phyloP scores from a whole-genome alignment of 208 protist species.

The Crithidia acanthocephali region DNA sequence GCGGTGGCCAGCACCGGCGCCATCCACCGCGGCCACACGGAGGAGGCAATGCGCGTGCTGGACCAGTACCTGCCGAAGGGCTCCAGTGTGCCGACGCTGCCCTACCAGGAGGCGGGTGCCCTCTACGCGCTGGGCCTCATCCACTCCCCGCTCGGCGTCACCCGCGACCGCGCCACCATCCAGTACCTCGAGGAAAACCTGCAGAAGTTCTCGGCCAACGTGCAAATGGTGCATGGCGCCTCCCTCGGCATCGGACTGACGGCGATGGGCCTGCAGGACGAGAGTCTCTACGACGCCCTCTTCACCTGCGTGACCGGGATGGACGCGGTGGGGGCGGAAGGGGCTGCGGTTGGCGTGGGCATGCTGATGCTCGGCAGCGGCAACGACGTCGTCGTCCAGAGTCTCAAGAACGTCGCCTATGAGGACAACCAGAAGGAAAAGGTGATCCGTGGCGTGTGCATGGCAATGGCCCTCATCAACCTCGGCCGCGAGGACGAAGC shows the following conservation, averaged over 20 bases:
- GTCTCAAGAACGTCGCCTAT: slow-evolving; percentile 92
- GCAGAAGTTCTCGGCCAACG: slow-evolving; percentile 63
- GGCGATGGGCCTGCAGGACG: slow-evolving; percentile 90
- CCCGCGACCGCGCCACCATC: slow-evolving; percentile 83
- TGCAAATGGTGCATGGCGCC: slow-evolving; percentile 98
- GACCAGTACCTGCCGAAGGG: slow-evolving; percentile 93
- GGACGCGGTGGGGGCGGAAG: slow-evolving; percentile 98
- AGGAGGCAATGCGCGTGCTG: slow-evolving; percentile 89
- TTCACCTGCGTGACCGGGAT: slow-evolving; percentile 95
- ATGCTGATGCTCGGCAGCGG: slow-evolving; percentile 98
- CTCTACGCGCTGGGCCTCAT: slow-evolving; percentile 99
- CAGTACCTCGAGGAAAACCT: slow-evolving; percentile 82
- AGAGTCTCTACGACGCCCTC: slow-evolving; percentile 95
- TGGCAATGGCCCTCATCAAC: slow-evolving; percentile 97
- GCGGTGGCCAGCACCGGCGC: slow-evolving; percentile 97
- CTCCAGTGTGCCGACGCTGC: slow-evolving; percentile 49
- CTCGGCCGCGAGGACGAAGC: slow-evolving; percentile 97
- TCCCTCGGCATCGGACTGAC: slow-evolving; percentile 97
- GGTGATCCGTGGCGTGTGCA: slow-evolving; percentile 97
- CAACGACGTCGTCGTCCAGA: slow-evolving; percentile 82
- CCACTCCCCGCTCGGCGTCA: slow-evolving; percentile 92
- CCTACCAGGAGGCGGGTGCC: slow-evolving; percentile 97
- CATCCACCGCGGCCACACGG: slow-evolving; percentile 97
- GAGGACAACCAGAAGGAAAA: slow-evolving; percentile 99
- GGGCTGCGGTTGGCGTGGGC: slow-evolving; percentile 98